Percentiles rank a stretch among this genome's conserved stretches.
phyloP scores from a whole-genome alignment of 1,284 basidiomycete genomes.

The Rhodofomes roseus region DNA sequence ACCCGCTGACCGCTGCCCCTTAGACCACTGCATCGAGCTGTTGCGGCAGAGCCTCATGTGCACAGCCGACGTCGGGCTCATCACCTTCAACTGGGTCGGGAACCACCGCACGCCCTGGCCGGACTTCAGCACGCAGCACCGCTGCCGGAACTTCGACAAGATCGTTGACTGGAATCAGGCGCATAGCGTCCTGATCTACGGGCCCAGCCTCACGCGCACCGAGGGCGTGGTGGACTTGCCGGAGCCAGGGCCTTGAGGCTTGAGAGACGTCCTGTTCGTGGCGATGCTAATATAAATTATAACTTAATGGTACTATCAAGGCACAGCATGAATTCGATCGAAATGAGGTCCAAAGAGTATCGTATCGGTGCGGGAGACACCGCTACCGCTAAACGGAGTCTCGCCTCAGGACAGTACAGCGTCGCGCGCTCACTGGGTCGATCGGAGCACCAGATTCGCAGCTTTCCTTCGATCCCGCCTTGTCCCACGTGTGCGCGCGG shows the following conservation, averaged over 20 bases:
- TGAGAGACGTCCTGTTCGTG: not conserved
- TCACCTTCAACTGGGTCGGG: conserved; percentile 4
- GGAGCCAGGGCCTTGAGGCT: not conserved
- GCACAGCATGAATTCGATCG: no score
- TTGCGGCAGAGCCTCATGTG: conserved; percentile 2
- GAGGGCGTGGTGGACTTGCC: not conserved
- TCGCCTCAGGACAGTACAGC: no score
- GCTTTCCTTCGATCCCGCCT: no score
- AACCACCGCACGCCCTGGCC: not conserved
- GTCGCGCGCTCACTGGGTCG: no score
- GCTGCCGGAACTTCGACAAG: conserved; percentile 1
- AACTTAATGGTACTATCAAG: no score
- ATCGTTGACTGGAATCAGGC: not conserved
- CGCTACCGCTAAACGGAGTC: no score
- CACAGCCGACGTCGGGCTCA: conserved; percentile 1
- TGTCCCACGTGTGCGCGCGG: no score
- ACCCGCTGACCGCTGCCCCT: not conserved
- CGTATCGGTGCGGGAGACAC: no score
- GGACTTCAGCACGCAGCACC: conserved; percentile 3
- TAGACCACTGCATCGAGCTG: conserved; percentile 5
- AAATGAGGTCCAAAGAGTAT: no score
- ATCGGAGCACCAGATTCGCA: no score
- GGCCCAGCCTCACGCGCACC: not conserved
- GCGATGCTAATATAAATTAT: no score
- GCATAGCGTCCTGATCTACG: not conserved